Evolutionary conservation across 192 early-diverging fungal genomes (phyloP).

Genomic region (Radiomyces spectabilis): DNA sequence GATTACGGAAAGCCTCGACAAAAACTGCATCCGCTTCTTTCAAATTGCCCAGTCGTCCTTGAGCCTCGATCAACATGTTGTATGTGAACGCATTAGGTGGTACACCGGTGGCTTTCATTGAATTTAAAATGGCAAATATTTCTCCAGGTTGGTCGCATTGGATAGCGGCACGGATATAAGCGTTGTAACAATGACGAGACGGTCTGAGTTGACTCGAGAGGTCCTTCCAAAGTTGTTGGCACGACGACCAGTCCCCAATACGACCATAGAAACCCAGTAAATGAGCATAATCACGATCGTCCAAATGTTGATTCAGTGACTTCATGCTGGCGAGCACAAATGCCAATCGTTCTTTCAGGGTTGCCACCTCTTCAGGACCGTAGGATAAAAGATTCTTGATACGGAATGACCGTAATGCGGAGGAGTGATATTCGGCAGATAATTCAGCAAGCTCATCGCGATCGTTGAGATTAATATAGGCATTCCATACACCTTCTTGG

Average conservation of each 20-base stretch:
- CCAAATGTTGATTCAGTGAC: background rate
- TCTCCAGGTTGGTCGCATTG: slow-evolving; percentile 7
- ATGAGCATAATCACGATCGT: slow-evolving; percentile 30
- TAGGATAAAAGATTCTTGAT: slow-evolving; percentile 12
- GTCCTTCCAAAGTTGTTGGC: slow-evolving; percentile 13
- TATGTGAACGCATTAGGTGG: slow-evolving; percentile 23
- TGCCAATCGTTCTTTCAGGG: slow-evolving; percentile 15
- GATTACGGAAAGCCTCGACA: background rate
- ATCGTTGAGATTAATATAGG: slow-evolving; percentile 10
- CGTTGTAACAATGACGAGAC: slow-evolving; percentile 19
- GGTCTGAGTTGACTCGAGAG: background rate
- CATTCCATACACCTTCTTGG: slow-evolving; percentile 25
- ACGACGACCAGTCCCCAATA: slow-evolving; percentile 12
- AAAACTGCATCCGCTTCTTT: slow-evolving; percentile 15
- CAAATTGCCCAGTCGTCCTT: slow-evolving; percentile 19
- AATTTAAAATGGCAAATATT: slow-evolving; percentile 6
- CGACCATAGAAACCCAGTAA: slow-evolving; percentile 27
- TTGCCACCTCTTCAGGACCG: slow-evolving; percentile 7
- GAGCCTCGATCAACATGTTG: slow-evolving; percentile 22
- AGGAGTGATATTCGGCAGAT: slow-evolving; percentile 18
- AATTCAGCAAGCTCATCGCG: slow-evolving; percentile 8
- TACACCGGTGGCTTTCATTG: slow-evolving; percentile 7
- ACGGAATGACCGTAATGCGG: slow-evolving; percentile 19
- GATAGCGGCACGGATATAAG: slow-evolving; percentile 25
- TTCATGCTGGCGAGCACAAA: slow-evolving; percentile 19